phyloP scores from a whole-genome alignment of 495 filamentous ascomycete species.

The Podospora anserina region DNA sequence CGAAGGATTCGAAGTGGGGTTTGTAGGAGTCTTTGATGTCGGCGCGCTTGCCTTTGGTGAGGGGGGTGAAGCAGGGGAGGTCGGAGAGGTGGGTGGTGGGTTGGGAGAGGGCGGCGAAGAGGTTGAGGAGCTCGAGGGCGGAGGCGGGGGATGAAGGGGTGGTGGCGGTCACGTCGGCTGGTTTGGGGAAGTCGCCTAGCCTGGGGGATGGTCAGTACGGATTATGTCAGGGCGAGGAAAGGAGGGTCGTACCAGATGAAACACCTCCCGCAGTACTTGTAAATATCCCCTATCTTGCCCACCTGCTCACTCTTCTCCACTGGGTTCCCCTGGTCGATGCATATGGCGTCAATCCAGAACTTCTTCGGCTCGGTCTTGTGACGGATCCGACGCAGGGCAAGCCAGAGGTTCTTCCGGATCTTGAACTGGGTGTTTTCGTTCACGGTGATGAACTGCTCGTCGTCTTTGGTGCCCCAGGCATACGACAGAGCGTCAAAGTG shows the following conservation, averaged over 20 bases:
- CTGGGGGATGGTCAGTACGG: background rate
- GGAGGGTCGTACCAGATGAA: background rate
- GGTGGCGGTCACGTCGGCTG: background rate
- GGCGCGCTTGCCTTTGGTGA: too few relatives aligned
- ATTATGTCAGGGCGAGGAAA: background rate
- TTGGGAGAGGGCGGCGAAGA: background rate
- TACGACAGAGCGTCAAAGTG: background rate
- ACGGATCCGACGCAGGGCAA: background rate
- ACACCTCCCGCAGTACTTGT: background rate
- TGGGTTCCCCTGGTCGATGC: background rate
- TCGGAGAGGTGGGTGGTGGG: too few relatives aligned
- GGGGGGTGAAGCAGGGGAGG: too few relatives aligned
- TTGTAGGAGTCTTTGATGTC: background rate
- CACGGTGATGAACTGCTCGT: background rate
- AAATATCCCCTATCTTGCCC: background rate
- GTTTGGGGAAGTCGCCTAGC: background rate
- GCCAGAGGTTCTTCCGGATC: background rate
- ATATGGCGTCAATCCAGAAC: background rate
- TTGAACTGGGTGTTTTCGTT: background rate
- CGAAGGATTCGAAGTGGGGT: background rate
- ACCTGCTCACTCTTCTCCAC: background rate
- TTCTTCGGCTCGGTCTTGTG: background rate
- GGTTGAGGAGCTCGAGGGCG: background rate
- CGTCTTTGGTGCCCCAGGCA: background rate
- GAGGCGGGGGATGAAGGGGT: background rate